phyloP scores from a whole-genome alignment of 2,329 filamentous ascomycete genomes.

The Fusarium sp. region DNA sequence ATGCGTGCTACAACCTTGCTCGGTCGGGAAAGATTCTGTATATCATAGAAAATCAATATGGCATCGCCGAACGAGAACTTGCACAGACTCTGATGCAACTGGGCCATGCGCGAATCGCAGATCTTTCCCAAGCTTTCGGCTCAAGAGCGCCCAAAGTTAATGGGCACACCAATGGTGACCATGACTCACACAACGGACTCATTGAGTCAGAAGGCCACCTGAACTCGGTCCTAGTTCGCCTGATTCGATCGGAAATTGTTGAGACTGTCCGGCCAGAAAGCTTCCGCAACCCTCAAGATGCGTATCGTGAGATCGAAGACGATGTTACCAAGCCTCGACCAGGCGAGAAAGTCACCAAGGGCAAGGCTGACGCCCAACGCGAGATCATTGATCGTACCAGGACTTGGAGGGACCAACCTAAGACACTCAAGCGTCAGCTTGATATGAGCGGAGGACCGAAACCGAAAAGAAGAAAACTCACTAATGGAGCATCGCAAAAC shows the following conservation, averaged over 20 bases:
- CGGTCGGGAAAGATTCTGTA: constrained; percentile 85
- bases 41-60: constrained; percentile 78
- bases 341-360: constrained; percentile 65
- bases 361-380: constrained; percentile 71
- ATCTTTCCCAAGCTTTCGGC: constrained; percentile 74
- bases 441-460: constrained; percentile 55
- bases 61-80: constrained; percentile 78
- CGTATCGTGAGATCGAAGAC: constrained; percentile 71
- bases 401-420: constrained; percentile 65
- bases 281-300: constrained; percentile 71
- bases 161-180: constrained; percentile 51
- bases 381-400: constrained; percentile 66
- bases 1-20: constrained; percentile 83
- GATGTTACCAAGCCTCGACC: constrained; percentile 65
- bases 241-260: constrained; percentile 75
- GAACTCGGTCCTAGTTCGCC: constrained; percentile 62
- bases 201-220: constrained; percentile 62
- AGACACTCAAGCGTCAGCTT: constrained; percentile 64
- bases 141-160: constrained; percentile 53
- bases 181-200: constrained; percentile 49
- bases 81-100: constrained; percentile 80
- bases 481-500: constrained; percentile 57
- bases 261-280: constrained; percentile 70
- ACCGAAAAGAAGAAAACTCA: constrained; percentile 67
- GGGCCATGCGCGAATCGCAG: constrained; percentile 79